phyloP scores from a whole-genome alignment of 208 protist species.

The Leishmania aethiopica region DNA sequence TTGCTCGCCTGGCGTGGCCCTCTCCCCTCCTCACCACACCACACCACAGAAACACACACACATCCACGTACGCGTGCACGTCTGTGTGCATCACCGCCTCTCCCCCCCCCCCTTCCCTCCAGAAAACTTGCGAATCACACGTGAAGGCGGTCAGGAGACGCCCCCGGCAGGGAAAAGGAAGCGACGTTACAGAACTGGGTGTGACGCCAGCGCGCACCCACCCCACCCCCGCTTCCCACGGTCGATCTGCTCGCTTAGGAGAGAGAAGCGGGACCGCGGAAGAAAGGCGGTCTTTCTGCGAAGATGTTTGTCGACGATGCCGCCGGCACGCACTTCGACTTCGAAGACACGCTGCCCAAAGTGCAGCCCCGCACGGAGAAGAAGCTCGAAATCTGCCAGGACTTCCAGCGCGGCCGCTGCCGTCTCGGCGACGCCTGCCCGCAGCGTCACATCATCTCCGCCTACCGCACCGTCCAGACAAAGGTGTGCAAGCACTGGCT shows the following conservation, averaged over 20 bases:
- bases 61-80: not conserved
- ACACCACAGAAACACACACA: slow-evolving; percentile 9
- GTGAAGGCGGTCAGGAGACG: not conserved
- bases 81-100: not conserved
- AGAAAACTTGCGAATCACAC: not conserved
- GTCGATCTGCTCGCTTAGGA: not conserved
- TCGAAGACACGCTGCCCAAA: slow-evolving; percentile 73
- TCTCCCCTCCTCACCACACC: not conserved
- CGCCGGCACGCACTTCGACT: slow-evolving; percentile 61
- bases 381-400: slow-evolving; percentile 88
- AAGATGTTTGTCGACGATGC: slow-evolving; percentile 77
- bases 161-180: not conserved
- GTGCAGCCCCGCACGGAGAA: slow-evolving; percentile 84
- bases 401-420: slow-evolving; percentile 96
- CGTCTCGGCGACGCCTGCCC: slow-evolving; percentile 92
- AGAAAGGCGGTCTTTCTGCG: not conserved
- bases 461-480: slow-evolving; percentile 60
- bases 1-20: not conserved
- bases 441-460: slow-evolving; percentile 91
- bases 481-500: slow-evolving; percentile 98
- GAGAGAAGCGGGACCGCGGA: not conserved
- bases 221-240: not conserved
- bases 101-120: not conserved
- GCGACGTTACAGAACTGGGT: not conserved
- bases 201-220: not conserved